Evolutionary conservation across 495 filamentous ascomycete genomes (phyloP).

Genomic region (Pyrenula aspistea): DNA sequence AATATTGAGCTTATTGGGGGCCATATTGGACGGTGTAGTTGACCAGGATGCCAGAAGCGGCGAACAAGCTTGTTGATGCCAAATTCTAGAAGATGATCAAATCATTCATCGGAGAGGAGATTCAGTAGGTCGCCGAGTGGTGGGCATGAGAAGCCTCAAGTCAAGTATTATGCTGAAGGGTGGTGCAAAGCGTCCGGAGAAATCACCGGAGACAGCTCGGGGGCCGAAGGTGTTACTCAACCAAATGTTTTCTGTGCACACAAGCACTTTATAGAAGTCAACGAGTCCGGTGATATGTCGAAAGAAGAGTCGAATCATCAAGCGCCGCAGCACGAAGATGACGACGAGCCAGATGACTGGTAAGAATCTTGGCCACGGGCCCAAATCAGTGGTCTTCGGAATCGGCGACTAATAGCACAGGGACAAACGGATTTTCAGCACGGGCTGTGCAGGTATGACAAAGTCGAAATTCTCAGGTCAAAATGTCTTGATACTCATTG

Average conservation of each 20-base stretch:
- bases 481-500: neutral
- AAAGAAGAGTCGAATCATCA: conserved; percentile 23
- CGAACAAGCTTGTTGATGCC: conserved; percentile 1
- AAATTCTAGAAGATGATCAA: neutral
- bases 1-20: conserved; percentile 63
- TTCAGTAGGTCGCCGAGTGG: too few relatives aligned
- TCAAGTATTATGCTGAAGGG: too few relatives aligned
- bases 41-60: conserved; percentile 10
- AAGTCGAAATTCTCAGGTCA: too few relatives aligned
- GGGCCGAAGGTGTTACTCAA: too few relatives aligned
- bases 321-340: conserved; percentile 36
- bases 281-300: conserved; percentile 19
- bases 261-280: too few relatives aligned
- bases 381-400: neutral
- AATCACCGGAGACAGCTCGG: too few relatives aligned
- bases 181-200: too few relatives aligned
- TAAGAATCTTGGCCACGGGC: conserved; percentile 24
- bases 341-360: conserved; percentile 95
- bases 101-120: conserved; percentile 2
- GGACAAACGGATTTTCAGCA: conserved; percentile 97
- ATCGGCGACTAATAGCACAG: conserved; percentile 22
- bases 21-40: conserved; percentile 34
- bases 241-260: too few relatives aligned
- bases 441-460: conserved; percentile 75
- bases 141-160: too few relatives aligned